These are phyloP conservation scores for Eutrema yunnanense DNA, from an alignment of 345 rosid species.

Conservation along the genomic window DNA sequence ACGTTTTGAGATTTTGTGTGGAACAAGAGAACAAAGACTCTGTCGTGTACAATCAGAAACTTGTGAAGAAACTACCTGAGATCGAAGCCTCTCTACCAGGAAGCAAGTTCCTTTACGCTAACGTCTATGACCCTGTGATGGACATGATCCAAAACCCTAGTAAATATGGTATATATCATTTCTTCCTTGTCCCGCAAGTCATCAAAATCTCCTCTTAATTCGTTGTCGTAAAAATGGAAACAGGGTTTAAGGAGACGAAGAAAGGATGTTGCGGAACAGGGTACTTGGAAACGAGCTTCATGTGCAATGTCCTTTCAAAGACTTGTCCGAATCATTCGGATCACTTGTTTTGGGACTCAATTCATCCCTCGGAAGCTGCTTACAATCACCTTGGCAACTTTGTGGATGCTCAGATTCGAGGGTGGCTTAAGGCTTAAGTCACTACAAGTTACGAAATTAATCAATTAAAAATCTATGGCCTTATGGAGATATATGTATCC, in stretches of 20 bases:
- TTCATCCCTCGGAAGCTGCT: conserved; percentile 41
- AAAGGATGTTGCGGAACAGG: conserved; percentile 49
- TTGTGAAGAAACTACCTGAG: conserved; percentile 19
- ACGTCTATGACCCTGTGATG: conserved; percentile 33
- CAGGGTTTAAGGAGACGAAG: conserved; percentile 39
- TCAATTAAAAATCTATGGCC: not conserved
- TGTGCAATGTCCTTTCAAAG: conserved; percentile 30
- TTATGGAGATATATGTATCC: not conserved
- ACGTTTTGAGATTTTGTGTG: conserved; percentile 26
- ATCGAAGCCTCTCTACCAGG: conserved; percentile 37
- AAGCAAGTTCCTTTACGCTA: conserved; percentile 35
- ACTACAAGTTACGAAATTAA: not conserved
- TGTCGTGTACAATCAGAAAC: conserved; percentile 40
- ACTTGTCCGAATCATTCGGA: conserved; percentile 28
- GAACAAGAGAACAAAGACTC: conserved; percentile 44
- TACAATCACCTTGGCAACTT: conserved; percentile 23
- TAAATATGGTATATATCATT: conserved; percentile 31
- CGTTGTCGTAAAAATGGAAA: not conserved
- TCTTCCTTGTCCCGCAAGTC: not conserved
- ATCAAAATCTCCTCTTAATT: not conserved
- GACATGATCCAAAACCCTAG: conserved; percentile 42
- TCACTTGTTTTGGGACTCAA: conserved; percentile 42
- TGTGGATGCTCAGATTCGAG: conserved; percentile 46
- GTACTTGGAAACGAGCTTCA: conserved; percentile 19
- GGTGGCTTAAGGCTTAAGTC: conserved; percentile 41